A percentile compares a stretch with the other conserved stretches of the same genome.
These are phyloP conservation scores for Vinca major DNA, from an alignment of 305 asterid species.

Conservation along the genomic window DNA sequence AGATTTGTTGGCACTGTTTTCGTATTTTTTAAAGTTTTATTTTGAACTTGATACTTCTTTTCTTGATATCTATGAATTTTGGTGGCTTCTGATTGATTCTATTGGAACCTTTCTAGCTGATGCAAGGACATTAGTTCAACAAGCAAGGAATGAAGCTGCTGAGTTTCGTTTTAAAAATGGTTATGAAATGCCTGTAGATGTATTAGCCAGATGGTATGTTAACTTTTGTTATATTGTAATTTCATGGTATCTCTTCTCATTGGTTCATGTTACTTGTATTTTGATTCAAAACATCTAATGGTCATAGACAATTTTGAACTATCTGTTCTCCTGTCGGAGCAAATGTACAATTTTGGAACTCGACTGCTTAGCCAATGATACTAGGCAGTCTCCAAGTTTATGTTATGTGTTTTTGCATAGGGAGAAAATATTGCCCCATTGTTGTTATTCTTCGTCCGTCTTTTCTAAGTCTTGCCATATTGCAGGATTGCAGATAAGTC, in stretches of 20 bases:
- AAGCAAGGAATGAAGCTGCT: conserved; percentile 99
- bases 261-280: not conserved
- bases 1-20: too few species aligned
- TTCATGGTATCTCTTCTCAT: not conserved
- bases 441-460: not conserved
- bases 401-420: not conserved
- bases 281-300: not conserved
- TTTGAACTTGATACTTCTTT: not conserved
- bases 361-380: too few species aligned
- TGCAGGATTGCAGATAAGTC: conserved; percentile 99
- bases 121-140: conserved; percentile 95
- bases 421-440: not conserved
- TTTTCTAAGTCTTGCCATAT: conserved; percentile 7
- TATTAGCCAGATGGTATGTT: conserved; percentile 76
- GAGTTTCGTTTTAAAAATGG: conserved; percentile 87
- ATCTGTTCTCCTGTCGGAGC: not conserved
- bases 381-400: not conserved
- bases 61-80: too few species aligned
- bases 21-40: not conserved
- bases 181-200: conserved; percentile 92
- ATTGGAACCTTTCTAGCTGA: conserved; percentile 48
- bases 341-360: not conserved
- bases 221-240: not conserved
- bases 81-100: not conserved
- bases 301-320: not conserved